Evolutionary conservation across 2,329 filamentous ascomycete genomes (phyloP).

Genomic region (Seiridium unicorne): DNA sequence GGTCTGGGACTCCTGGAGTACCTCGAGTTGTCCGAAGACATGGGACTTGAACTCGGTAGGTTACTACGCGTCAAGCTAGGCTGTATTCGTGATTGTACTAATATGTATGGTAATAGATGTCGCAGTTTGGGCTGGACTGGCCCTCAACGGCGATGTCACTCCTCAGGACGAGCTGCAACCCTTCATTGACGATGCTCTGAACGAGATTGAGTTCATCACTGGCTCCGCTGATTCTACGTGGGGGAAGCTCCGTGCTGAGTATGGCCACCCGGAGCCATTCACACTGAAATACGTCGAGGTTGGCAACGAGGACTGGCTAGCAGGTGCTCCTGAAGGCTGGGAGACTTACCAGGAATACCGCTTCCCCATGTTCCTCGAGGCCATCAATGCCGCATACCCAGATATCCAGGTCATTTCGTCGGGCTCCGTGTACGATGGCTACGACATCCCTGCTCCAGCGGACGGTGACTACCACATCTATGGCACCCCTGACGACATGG

Average conservation of each 20-base stretch:
- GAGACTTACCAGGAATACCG: constrained; percentile 52
- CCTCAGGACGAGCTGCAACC: constrained; percentile 49
- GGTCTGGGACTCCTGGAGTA: constrained; percentile 64
- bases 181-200: constrained; percentile 58
- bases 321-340: constrained; percentile 43
- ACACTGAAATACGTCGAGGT: constrained; percentile 61
- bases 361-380: constrained; percentile 58
- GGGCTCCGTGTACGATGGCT: constrained; percentile 40
- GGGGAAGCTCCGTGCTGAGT: constrained; percentile 54
- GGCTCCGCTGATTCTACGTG: constrained; percentile 52
- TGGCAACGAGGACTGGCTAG: constrained; percentile 67
- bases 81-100: background rate
- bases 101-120: constrained; percentile 36
- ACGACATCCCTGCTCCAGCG: constrained; percentile 38
- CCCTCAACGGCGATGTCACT: constrained; percentile 51
- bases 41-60: constrained; percentile 51
- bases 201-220: constrained; percentile 63
- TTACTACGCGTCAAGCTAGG: background rate
- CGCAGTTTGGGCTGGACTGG: constrained; percentile 56
- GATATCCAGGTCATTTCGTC: constrained; percentile 56
- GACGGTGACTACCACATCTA: constrained; percentile 53
- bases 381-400: constrained; percentile 54
- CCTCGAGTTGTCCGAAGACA: constrained; percentile 58
- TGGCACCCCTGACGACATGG: constrained; percentile 47
- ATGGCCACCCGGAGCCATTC: constrained; percentile 63